Base-by-base conservation (phyloP, 768 basidiomycete species). In the Aureoboletus auriporus region DNA sequence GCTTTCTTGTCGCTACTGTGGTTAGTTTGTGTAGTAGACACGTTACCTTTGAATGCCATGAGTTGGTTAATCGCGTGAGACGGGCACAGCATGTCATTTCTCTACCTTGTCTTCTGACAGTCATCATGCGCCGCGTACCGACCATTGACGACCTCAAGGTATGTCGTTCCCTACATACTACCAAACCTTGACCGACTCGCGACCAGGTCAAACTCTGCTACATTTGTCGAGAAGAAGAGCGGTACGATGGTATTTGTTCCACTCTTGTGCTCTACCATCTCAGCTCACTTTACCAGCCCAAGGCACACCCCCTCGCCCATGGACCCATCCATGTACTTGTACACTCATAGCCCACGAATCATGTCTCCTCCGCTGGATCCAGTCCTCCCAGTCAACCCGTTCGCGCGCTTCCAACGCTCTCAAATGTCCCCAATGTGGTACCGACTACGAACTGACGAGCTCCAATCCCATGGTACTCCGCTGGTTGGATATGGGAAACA, bases 311-410 rank as follows among this genome's bases (percentile, higher is more conserved):
- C 76, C 79, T 11, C 70, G 75, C 31, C 63, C 70, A 46, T 91
- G 89, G 87, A 82, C 81, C 0, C 89, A 91, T 56, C 89, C 89
- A 3, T 91, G 89, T 65, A 80, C 70, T 40, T 91, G 89, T 59
- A 89, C 89, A 0, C 76, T 91, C 34, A 71, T 91, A 35, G 89
- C 89, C 3, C 89, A 90, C 65, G 86, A 90, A 61, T 69, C 79
- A 0, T 91, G 89, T 67, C 77, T 91, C 13, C 74, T 89, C 29
- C 78, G 82, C 53, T 91, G 89, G 89, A 87, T 91, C 34, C 77
- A 82, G 51, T 75, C 84, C 14, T 78, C 86, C 4, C 84, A 90
- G 55, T 71, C 75, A 20, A 80, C 71, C 40, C 66, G 72, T 9
- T 77, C 82, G 8, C 74, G 78, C 27, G 67, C 75, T 1, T 48